Conservation (phyloP, 345 rosid genomes). For the Citrus inodora region DNA sequence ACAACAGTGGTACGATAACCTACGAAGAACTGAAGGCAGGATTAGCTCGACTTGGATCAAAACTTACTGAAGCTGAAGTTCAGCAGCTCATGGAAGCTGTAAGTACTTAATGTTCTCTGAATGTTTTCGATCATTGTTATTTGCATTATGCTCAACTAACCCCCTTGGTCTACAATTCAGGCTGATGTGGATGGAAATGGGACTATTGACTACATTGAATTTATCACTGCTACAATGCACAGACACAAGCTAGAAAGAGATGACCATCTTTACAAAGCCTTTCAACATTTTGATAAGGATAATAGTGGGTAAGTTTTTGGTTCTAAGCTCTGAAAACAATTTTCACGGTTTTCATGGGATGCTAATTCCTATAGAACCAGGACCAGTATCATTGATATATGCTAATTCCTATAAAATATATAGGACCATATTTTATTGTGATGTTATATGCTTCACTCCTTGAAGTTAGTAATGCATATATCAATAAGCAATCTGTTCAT, state of each 20-base stretch:
- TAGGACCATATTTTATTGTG: neutral
- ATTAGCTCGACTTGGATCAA: constrained; percentile 74
- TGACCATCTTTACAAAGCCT: constrained; percentile 77
- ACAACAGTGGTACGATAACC: constrained; percentile 80
- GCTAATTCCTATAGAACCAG: neutral
- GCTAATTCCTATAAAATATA: neutral
- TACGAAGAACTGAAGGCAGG: constrained; percentile 76
- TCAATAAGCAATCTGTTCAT: neutral
- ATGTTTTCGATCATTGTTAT: neutral
- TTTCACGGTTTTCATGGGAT: neutral
- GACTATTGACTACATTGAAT: constrained; percentile 77
- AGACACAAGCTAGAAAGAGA: constrained; percentile 73
- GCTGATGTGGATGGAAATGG: constrained; percentile 95
- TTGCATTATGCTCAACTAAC: neutral
- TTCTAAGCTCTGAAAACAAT: neutral
- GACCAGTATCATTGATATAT: too few relatives aligned
- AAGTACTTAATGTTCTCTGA: constrained; percentile 19
- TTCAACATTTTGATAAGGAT: constrained; percentile 86
- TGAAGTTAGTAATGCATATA: neutral
- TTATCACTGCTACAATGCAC: constrained; percentile 87
- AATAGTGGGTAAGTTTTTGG: constrained; percentile 57
- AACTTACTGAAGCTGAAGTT: constrained; percentile 73
- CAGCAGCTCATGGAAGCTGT: constrained; percentile 93
- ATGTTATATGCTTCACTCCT: neutral
- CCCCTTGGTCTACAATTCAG: constrained; percentile 28